Conservation (phyloP, 257 asterid species). For the Solanum chaucha region DNA sequence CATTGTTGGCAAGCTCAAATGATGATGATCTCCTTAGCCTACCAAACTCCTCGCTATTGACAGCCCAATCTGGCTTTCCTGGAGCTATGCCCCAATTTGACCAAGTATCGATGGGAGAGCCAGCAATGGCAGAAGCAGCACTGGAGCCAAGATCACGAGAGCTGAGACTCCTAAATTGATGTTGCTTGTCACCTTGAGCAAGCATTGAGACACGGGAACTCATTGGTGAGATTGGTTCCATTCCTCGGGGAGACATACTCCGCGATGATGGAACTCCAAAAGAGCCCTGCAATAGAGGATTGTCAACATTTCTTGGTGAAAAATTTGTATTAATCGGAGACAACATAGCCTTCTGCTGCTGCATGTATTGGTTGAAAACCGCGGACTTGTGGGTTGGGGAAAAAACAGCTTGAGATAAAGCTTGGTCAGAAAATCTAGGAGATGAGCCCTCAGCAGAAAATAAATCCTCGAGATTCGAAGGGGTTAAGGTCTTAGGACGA, state of each 20-base stretch:
- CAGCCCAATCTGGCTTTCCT: constrained; percentile 58
- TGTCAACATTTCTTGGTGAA: constrained; percentile 52
- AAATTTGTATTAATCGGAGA: constrained; percentile 62
- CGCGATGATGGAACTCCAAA: constrained; percentile 50
- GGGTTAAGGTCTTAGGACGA: constrained; percentile 39
- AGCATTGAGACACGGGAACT: constrained; percentile 57
- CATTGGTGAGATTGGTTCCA: constrained; percentile 73
- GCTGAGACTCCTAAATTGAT: constrained; percentile 61
- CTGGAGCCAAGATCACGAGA: constrained; percentile 61
- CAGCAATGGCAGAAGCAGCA: constrained; percentile 36
- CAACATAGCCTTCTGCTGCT: constrained; percentile 54
- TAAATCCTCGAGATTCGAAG: constrained; percentile 69
- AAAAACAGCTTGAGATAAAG: constrained; percentile 39
- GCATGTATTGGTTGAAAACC: constrained; percentile 58
- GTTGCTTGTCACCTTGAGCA: constrained; percentile 49
- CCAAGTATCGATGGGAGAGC: constrained; percentile 42
- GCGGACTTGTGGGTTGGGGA: constrained; percentile 59
- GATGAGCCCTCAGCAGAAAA: constrained; percentile 64
- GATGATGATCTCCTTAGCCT: constrained; percentile 56
- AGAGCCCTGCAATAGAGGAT: constrained; percentile 40
- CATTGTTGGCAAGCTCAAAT: constrained; percentile 41
- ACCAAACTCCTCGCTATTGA: constrained; percentile 26
- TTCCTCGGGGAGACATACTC: constrained; percentile 59
- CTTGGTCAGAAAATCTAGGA: constrained; percentile 59
- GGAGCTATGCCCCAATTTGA: constrained; percentile 50